A percentile compares a stretch with the other conserved stretches of the same genome.
phyloP scores from a whole-genome alignment of 768 basidiomycete species.

The Cystoderma amianthinum region DNA sequence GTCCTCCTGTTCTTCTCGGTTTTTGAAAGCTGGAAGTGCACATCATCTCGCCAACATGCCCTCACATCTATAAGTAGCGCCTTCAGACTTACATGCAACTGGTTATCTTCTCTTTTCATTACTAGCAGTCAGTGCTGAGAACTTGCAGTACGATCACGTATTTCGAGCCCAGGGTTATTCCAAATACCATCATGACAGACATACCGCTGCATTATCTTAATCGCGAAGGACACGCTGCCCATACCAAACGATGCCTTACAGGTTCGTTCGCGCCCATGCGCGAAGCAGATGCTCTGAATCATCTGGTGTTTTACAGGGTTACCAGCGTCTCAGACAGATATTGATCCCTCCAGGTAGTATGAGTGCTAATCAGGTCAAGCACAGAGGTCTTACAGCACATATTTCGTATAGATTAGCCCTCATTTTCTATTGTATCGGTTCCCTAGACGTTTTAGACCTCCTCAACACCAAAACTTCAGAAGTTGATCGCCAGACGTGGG shows the following conservation, averaged over 20 bases:
- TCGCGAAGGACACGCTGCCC: slow-evolving; percentile 50
- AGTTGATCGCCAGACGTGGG: slow-evolving; percentile 57
- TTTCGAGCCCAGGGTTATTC: slow-evolving; percentile 6
- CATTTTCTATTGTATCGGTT: slow-evolving; percentile 84
- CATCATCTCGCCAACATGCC: not conserved
- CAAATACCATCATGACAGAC: slow-evolving; percentile 8
- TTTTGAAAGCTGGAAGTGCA: not conserved
- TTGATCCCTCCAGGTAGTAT: slow-evolving; percentile 69
- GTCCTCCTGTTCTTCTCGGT: not conserved
- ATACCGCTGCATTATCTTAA: slow-evolving; percentile 30
- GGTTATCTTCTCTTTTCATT: not conserved
- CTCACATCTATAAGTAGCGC: too few relatives aligned
- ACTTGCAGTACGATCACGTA: not conserved
- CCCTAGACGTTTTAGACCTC: slow-evolving; percentile 67
- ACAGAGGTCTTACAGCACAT: too few relatives aligned
- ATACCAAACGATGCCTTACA: slow-evolving; percentile 61
- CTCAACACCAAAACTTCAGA: slow-evolving; percentile 38
- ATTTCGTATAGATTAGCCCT: slow-evolving; percentile 74
- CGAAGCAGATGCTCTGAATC: too few relatives aligned
- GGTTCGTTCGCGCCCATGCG: too few relatives aligned
- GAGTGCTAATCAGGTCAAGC: not conserved
- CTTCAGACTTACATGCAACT: too few relatives aligned
- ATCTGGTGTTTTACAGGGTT: slow-evolving; percentile 31
- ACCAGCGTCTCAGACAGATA: slow-evolving; percentile 58
- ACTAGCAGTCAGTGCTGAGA: not conserved